Evolutionary conservation across 2,329 filamentous ascomycete species (phyloP), one percentile per base, ranked within the genome.

Genomic region (Pseudogymnoascus sp.): DNA sequence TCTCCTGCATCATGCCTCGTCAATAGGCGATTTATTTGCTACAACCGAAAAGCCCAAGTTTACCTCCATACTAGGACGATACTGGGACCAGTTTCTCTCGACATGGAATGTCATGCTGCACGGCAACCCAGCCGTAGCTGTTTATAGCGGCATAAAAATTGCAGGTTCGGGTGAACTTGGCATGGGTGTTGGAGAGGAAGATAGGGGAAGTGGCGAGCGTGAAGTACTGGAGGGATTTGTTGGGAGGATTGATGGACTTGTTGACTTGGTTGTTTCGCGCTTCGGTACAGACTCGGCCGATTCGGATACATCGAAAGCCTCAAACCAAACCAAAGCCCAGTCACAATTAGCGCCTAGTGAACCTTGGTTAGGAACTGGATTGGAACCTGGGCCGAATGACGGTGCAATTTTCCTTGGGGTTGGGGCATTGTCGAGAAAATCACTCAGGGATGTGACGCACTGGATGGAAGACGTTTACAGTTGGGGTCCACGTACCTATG

Each of bases 181-280:
- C 14, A 85, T 97, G 52, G 95, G 95, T 0, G 95, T 97, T 1
- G 95, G 95, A 16, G 95, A 97, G 73, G 95, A 97, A 77, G 91
- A 97, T 62, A 88, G 92, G 73, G 93, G 93, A 4, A 97, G 93
- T 72, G 92, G 92, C 33, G 93, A 97, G 77, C 83, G 93, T 69
- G 93, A 96, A 69, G 93, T 97, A 0, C 79, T 99, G 1, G 93
- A 97, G 74, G 91, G 91, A n/a, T 85, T 96, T 65, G 86, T 91
- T 1, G 82, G 81, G 8, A 82, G 90, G 62, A 90, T 91, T 23
- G 88, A 95, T 60, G 95, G 95, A 0, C 80, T 99, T 40, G 83
- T 96, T 5, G 95, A 99, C 75, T 75, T 97, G 59, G 80, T 97
- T 43, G 92, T 97, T 2, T 92, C 90, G 45, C 88, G 89, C 68